These are phyloP conservation scores for Tricholoma flavovirens DNA, from an alignment of 768 basidiomycete genomes.

Conservation along the genomic window DNA sequence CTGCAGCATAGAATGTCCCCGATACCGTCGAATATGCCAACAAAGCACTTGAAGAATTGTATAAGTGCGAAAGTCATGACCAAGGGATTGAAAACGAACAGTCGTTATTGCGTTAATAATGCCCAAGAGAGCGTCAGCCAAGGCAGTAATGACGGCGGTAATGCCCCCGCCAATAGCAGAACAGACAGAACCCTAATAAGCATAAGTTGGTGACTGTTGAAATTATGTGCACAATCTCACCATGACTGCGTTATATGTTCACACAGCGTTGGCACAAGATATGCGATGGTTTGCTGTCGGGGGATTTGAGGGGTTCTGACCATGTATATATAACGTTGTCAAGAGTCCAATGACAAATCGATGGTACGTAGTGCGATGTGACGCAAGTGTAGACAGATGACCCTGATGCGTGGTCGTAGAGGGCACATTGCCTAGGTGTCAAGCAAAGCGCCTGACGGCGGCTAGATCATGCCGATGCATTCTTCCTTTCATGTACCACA, in stretches of 20 bases:
- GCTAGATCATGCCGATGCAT: slow-evolving; percentile 38
- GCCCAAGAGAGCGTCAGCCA: slow-evolving; percentile 53
- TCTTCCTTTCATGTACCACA: slow-evolving; percentile 31
- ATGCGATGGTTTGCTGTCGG: not conserved
- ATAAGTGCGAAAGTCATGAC: not conserved
- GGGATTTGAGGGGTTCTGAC: no score
- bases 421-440: no score
- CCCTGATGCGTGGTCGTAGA: no score
- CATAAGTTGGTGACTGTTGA: not conserved
- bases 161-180: slow-evolving; percentile 62
- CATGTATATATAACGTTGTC: not conserved
- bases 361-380: no score
- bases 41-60: slow-evolving; percentile 44
- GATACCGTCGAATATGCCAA: slow-evolving; percentile 60
- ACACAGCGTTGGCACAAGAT: not conserved
- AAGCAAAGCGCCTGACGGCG: no score
- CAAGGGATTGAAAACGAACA: slow-evolving; percentile 32
- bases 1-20: slow-evolving; percentile 48
- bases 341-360: no score
- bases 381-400: no score
- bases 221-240: not conserved
- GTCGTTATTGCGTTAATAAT: slow-evolving; percentile 54
- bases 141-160: slow-evolving; percentile 53
- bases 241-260: not conserved
- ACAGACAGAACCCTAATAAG: slow-evolving; percentile 50